Evolutionary conservation across 306 rosid genomes (phyloP).

Genomic region (Hippophae gyantsensis): DNA sequence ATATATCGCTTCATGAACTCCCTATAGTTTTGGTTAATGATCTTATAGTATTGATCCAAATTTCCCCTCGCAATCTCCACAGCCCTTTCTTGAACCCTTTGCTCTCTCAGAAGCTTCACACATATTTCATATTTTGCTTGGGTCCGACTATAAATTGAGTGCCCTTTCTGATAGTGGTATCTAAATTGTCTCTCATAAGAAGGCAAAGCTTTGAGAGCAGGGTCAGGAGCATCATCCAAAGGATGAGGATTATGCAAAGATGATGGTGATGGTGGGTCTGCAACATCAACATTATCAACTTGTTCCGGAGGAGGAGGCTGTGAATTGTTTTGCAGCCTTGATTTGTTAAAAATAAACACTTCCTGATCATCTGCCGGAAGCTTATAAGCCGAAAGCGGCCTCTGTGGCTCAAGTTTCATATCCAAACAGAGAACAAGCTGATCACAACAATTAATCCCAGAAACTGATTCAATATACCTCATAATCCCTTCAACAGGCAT

Average conservation of each 20-base stretch:
- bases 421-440: constrained; percentile 86
- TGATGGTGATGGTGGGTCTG: constrained; percentile 52
- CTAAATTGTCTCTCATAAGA: constrained; percentile 87
- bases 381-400: constrained; percentile 60
- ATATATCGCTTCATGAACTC: constrained; percentile 81
- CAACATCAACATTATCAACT: constrained; percentile 33
- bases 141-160: constrained; percentile 44
- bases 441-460: constrained; percentile 44
- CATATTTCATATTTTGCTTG: constrained; percentile 51
- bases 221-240: constrained; percentile 83
- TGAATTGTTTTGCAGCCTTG: constrained; percentile 56
- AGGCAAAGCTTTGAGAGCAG: constrained; percentile 91
- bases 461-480: constrained; percentile 46
- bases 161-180: constrained; percentile 64
- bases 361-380: constrained; percentile 76
- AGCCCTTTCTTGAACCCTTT: constrained; percentile 88
- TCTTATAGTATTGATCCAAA: constrained; percentile 64
- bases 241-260: constrained; percentile 67
- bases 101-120: constrained; percentile 73
- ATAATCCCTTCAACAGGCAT: constrained; percentile 67
- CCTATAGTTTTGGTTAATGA: constrained; percentile 65
- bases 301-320: constrained; percentile 54
- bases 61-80: constrained; percentile 81
- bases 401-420: constrained; percentile 64
- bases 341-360: constrained; percentile 71